These are phyloP conservation scores for Cercophora newfieldiana DNA, from an alignment of 495 filamentous ascomycete species.

Conservation along the genomic window DNA sequence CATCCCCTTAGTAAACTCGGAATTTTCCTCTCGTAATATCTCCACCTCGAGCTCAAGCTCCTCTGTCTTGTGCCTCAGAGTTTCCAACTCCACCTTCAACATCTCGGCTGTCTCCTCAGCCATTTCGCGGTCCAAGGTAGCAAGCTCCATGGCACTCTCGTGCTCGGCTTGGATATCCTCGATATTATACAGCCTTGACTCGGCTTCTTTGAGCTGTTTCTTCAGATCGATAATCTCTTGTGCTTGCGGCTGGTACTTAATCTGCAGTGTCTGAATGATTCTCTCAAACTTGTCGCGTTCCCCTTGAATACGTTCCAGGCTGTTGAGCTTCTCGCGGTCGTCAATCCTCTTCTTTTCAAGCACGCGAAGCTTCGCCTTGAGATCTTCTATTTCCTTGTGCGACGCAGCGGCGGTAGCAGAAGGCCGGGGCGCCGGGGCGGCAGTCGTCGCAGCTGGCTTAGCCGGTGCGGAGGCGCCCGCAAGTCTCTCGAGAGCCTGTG, in stretches of 20 bases:
- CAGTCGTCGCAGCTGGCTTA: conserved; percentile 26
- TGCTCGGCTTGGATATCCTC: conserved; percentile 77
- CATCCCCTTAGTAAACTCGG: conserved; percentile 77
- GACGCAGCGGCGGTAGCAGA: conserved; percentile 44
- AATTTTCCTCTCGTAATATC: conserved; percentile 82
- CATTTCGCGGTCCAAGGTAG: conserved; percentile 90
- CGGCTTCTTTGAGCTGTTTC: conserved; percentile 74
- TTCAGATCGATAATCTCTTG: conserved; percentile 75
- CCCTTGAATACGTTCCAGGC: conserved; percentile 69
- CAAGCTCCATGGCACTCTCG: conserved; percentile 83
- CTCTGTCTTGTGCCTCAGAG: conserved; percentile 69
- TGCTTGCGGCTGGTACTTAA: conserved; percentile 84
- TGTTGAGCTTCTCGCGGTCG: conserved; percentile 84
- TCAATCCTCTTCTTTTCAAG: conserved; percentile 81
- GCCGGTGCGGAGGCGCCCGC: conserved; percentile 37
- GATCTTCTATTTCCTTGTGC: conserved; percentile 70
- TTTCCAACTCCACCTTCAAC: conserved; percentile 77
- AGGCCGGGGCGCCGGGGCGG: conserved; percentile 14
- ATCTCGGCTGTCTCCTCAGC: conserved; percentile 88
- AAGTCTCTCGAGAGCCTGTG: conserved; percentile 47
- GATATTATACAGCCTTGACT: conserved; percentile 64
- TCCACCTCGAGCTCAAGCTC: conserved; percentile 88
- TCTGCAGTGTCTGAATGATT: conserved; percentile 89
- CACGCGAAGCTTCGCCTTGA: conserved; percentile 74
- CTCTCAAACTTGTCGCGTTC: conserved; percentile 84